Percentiles rank a stretch among this genome's conserved stretches.
Evolutionary conservation across 1,284 basidiomycete species (phyloP).

Genomic region (Hortiboletus rubellus): DNA sequence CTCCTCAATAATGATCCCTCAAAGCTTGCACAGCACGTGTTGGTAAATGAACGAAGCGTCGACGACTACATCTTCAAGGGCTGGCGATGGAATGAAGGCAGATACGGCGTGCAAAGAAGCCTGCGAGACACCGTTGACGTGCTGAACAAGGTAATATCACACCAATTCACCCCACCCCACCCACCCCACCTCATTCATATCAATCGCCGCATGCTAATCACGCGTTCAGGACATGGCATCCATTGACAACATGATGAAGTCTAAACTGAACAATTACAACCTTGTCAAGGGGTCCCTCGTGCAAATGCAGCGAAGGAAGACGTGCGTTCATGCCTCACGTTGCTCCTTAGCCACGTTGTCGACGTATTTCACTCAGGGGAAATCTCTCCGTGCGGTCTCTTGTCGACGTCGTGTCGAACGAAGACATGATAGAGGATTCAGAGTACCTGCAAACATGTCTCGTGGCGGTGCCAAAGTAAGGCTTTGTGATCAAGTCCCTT

Average conservation of each 20-base stretch:
- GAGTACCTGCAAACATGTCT: slow-evolving; percentile 94
- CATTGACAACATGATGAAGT: slow-evolving; percentile 87
- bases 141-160: slow-evolving; percentile 68
- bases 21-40: slow-evolving; percentile 80
- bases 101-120: slow-evolving; percentile 81
- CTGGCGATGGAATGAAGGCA: slow-evolving; percentile 89
- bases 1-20: slow-evolving; percentile 87
- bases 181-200: slow-evolving; percentile 14
- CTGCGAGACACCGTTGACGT: slow-evolving; percentile 81
- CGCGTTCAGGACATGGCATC: slow-evolving; percentile 78
- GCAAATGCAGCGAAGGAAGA: slow-evolving; percentile 94
- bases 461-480: slow-evolving; percentile 93
- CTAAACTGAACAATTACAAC: slow-evolving; percentile 91
- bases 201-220: slow-evolving; percentile 17
- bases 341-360: slow-evolving; percentile 5
- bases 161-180: slow-evolving; percentile 20
- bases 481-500: slow-evolving; percentile 12
- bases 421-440: slow-evolving; percentile 83
- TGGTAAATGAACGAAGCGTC: slow-evolving; percentile 80
- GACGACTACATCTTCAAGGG: slow-evolving; percentile 78
- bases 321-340: slow-evolving; percentile 50
- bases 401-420: slow-evolving; percentile 81
- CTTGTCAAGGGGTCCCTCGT: slow-evolving; percentile 90
- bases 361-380: slow-evolving; percentile 56
- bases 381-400: slow-evolving; percentile 91